phyloP scores from a whole-genome alignment of 106 monocot genomes.

The Dactylorhiza incarnata region DNA sequence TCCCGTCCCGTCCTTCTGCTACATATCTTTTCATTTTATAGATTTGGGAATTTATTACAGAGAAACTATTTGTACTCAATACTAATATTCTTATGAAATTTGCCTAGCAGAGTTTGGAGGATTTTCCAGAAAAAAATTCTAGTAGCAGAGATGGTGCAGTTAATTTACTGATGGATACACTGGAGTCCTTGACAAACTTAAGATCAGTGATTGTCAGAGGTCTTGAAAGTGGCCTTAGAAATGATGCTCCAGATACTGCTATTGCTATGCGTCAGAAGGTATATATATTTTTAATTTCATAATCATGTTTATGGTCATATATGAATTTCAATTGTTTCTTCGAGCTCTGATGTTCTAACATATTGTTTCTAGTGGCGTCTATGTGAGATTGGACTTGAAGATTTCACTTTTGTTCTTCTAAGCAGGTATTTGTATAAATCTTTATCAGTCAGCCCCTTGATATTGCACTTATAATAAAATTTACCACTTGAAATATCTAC shows the following conservation, averaged over 20 bases:
- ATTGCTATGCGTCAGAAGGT: slow-evolving; percentile 98
- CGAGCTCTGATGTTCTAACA: neutral
- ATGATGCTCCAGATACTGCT: slow-evolving; percentile 93
- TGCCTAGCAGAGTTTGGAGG: slow-evolving; percentile 58
- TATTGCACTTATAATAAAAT: neutral
- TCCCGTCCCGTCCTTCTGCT: too few relatives aligned
- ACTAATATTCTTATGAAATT: neutral
- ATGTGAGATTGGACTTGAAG: slow-evolving; percentile 91
- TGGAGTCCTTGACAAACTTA: slow-evolving; percentile 54
- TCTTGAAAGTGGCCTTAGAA: slow-evolving; percentile 90
- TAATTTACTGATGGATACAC: slow-evolving; percentile 37
- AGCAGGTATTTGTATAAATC: slow-evolving; percentile 47
- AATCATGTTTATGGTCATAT: neutral
- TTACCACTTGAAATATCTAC: neutral
- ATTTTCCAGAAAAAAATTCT: slow-evolving; percentile 25
- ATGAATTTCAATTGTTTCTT: neutral
- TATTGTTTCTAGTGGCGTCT: slow-evolving; percentile 65
- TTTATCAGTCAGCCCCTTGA: neutral
- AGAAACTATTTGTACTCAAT: neutral
- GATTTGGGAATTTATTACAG: neutral
- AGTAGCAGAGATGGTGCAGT: slow-evolving; percentile 15
- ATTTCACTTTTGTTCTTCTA: slow-evolving; percentile 90
- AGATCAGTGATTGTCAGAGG: slow-evolving; percentile 61
- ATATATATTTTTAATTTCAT: neutral
- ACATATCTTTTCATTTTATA: neutral